phyloP scores from a whole-genome alignment of 1,284 basidiomycete species.

The Ceratobasidium sp. region DNA sequence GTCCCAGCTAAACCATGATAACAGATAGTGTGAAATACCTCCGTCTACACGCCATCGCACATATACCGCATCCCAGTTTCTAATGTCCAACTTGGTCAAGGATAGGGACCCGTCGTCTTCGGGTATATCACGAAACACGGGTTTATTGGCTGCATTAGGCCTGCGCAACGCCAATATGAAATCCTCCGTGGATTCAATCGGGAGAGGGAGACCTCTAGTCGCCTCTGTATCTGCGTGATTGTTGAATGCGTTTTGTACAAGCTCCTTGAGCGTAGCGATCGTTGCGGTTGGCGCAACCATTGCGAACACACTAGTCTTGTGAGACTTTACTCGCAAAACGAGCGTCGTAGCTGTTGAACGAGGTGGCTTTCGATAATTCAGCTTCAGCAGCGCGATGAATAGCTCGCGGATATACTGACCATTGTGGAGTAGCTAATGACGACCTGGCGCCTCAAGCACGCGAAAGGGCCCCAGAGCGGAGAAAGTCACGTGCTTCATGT shows the following conservation, averaged over 20 bases:
- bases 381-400: too few species aligned
- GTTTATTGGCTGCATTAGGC: not conserved
- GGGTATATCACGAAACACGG: conserved; percentile 14
- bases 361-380: conserved; percentile 10
- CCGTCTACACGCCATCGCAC: conserved; percentile 23
- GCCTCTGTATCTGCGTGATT: conserved; percentile 6
- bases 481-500: conserved; percentile 18
- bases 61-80: conserved; percentile 33
- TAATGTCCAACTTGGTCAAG: not conserved
- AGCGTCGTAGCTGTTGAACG: conserved; percentile 6
- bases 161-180: conserved; percentile 17
- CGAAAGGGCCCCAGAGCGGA: conserved; percentile 2
- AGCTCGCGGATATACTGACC: not conserved
- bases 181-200: conserved; percentile 16
- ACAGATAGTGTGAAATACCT: conserved; percentile 16
- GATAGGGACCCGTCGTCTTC: conserved; percentile 21
- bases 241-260: conserved; percentile 30
- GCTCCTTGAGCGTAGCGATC: conserved; percentile 26
- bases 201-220: conserved; percentile 19
- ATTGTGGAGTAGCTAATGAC: not conserved
- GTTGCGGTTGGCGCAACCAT: conserved; percentile 21
- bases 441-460: not conserved
- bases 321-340: conserved; percentile 31
- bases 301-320: conserved; percentile 27
- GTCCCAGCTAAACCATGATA: not conserved